These are phyloP conservation scores for Rhamnella rubrinervis DNA, from an alignment of 331 rosid species.

Conservation along the genomic window DNA sequence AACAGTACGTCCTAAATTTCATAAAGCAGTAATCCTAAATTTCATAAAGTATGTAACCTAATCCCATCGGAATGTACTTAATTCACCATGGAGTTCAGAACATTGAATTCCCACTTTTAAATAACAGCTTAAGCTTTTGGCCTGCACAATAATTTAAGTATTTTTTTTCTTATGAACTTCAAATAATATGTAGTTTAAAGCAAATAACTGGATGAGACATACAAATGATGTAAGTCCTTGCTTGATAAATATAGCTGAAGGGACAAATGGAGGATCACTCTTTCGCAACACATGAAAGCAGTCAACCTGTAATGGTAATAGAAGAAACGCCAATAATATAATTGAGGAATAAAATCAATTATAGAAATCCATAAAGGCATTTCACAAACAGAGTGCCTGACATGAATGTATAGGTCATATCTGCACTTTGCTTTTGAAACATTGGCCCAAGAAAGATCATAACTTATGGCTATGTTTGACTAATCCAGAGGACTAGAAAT, in stretches of 20 bases:
- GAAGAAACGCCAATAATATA: constrained; percentile 8
- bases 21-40: too few species aligned
- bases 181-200: background rate
- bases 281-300: constrained; percentile 96
- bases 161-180: background rate
- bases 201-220: constrained; percentile 33
- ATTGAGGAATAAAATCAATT: constrained; percentile 13
- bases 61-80: too few species aligned
- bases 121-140: background rate
- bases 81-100: background rate
- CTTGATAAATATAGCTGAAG: constrained; percentile 78
- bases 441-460: background rate
- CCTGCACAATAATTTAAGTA: background rate
- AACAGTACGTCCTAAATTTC: too few species aligned
- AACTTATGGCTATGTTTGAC: background rate
- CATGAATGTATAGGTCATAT: background rate
- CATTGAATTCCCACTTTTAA: background rate
- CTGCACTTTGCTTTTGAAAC: background rate
- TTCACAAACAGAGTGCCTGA: background rate
- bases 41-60: too few species aligned
- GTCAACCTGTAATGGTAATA: constrained; percentile 65
- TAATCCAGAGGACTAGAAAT: background rate
- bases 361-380: background rate
- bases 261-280: constrained; percentile 94
- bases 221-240: constrained; percentile 92